phyloP scores from a whole-genome alignment of 1,284 basidiomycete species.

The Leccinum brunneo-olivaceum region DNA sequence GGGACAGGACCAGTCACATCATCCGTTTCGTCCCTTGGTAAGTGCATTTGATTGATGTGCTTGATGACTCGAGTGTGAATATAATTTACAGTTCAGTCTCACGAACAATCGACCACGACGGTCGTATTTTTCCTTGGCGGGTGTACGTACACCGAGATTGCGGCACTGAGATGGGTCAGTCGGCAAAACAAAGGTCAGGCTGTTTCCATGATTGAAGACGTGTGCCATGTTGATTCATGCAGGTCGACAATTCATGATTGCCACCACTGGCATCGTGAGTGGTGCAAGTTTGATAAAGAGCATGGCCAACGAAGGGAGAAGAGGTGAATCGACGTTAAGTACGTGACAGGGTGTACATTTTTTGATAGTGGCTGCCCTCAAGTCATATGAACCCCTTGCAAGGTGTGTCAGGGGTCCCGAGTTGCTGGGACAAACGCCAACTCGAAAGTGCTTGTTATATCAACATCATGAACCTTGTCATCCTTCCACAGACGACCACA shows the following conservation, averaged over 20 bases:
- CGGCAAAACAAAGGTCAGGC: conserved; percentile 69
- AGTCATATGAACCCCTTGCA: conserved; percentile 19
- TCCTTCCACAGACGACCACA: conserved; percentile 27
- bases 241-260: conserved; percentile 83
- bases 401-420: conserved; percentile 29
- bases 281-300: conserved; percentile 69
- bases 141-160: conserved; percentile 95
- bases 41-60: conserved; percentile 22
- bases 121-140: conserved; percentile 98
- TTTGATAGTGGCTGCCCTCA: neutral
- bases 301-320: conserved; percentile 43
- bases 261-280: conserved; percentile 83
- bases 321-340: conserved; percentile 17
- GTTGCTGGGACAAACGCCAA: conserved; percentile 22
- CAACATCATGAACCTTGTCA: conserved; percentile 33
- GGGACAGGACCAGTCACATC: conserved; percentile 29
- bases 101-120: conserved; percentile 60
- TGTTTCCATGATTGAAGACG: conserved; percentile 8
- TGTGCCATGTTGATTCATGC: conserved; percentile 10
- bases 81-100: conserved; percentile 36
- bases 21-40: conserved; percentile 38
- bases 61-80: conserved; percentile 4
- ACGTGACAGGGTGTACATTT: conserved; percentile 4
- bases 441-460: conserved; percentile 25
- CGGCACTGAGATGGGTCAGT: conserved; percentile 87